These are phyloP conservation scores for Cystobasidiaceae sp. DNA, from an alignment of 1,284 basidiomycete genomes.

Conservation along the genomic window DNA sequence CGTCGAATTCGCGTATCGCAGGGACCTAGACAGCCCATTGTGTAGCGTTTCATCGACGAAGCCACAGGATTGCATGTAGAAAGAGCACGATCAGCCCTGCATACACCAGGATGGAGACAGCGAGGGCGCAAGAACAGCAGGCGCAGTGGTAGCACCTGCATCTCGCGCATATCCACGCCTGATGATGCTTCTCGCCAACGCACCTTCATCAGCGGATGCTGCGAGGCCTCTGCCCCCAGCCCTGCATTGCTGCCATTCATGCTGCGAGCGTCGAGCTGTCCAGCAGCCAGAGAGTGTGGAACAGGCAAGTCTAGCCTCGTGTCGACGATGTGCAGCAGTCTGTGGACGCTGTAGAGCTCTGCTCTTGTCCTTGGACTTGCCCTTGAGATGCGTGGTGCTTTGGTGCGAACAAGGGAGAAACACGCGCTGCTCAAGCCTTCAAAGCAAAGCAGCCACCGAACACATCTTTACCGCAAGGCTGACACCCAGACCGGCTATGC, in stretches of 20 bases:
- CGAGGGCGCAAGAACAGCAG: not conserved
- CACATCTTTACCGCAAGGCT: too few relatives aligned
- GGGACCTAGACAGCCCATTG: not conserved
- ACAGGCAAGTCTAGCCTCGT: too few relatives aligned
- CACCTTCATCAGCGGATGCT: conserved; percentile 29
- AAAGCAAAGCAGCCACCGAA: not conserved
- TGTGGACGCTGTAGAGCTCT: too few relatives aligned
- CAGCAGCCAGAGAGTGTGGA: too few relatives aligned
- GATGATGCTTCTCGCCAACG: not conserved
- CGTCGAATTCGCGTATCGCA: conserved; percentile 56
- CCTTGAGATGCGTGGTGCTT: too few relatives aligned
- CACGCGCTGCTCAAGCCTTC: too few relatives aligned
- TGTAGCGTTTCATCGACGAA: not conserved
- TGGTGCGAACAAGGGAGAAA: too few relatives aligned
- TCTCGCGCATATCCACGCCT: not conserved
- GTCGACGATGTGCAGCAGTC: too few relatives aligned
- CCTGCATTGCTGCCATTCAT: not conserved
- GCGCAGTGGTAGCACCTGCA: not conserved
- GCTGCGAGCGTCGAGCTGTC: too few relatives aligned
- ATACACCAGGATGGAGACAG: not conserved
- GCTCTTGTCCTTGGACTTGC: too few relatives aligned
- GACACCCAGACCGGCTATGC: too few relatives aligned
- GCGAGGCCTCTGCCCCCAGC: not conserved
- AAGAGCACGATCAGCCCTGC: not conserved
- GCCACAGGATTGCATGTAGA: not conserved